Percentiles rank a stretch among this genome's conserved stretches.
These are phyloP conservation scores for Saccharum spontaneum DNA, from an alignment of 176 grass and related monocot genomes.

Conservation along the genomic window DNA sequence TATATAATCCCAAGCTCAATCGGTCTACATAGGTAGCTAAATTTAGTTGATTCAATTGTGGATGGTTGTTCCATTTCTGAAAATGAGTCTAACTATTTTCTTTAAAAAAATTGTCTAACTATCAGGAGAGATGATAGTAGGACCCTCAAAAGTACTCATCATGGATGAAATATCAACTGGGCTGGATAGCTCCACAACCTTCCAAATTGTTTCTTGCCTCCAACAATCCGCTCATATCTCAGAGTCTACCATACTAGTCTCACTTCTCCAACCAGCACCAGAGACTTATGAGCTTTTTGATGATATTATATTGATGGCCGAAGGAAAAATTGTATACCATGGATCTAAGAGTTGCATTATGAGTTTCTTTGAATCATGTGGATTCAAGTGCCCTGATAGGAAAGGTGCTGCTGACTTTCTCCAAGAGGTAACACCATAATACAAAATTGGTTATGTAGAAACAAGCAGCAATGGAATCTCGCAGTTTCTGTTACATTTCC, in stretches of 20 bases:
- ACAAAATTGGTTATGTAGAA: neutral
- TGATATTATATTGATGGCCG: constrained; percentile 84
- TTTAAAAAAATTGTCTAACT: constrained; percentile 6
- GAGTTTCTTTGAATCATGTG: constrained; percentile 70
- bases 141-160: constrained; percentile 72
- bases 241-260: constrained; percentile 60
- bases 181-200: constrained; percentile 80
- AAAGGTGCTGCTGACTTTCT: constrained; percentile 80
- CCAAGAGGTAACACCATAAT: constrained; percentile 65
- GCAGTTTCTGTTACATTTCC: neutral
- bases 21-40: neutral
- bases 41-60: neutral
- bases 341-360: constrained; percentile 53
- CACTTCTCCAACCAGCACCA: constrained; percentile 79
- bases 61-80: constrained; percentile 4
- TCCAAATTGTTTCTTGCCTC: constrained; percentile 78
- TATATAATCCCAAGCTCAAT: too few relatives aligned
- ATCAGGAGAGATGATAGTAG: constrained; percentile 72
- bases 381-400: constrained; percentile 76
- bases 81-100: neutral
- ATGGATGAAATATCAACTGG: constrained; percentile 99
- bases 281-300: constrained; percentile 88
- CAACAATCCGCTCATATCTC: constrained; percentile 57
- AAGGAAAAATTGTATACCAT: constrained; percentile 78
- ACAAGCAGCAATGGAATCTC: neutral